These are phyloP conservation scores for Camillea tinctor DNA, from an alignment of 2,329 filamentous ascomycete genomes.

Conservation along the genomic window DNA sequence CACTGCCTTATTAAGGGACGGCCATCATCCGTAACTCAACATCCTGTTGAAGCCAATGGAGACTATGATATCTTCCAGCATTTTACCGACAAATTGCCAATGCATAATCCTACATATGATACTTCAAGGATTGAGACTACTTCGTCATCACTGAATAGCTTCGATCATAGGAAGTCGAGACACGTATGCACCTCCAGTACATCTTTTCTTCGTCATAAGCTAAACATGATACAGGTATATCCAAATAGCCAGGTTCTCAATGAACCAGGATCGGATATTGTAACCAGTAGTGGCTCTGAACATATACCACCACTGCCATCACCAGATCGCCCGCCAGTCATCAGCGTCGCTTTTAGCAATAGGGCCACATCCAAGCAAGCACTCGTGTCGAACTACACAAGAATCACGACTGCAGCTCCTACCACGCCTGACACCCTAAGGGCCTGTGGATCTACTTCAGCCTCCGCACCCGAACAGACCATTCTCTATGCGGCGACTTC, in stretches of 20 bases:
- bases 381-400: background rate
- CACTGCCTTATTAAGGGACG: background rate
- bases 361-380: constrained; percentile 1
- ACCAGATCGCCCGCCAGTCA: background rate
- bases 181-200: background rate
- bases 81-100: too few species aligned
- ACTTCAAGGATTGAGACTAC: too few species aligned
- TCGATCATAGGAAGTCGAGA: background rate
- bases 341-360: background rate
- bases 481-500: background rate
- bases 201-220: background rate
- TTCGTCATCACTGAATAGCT: too few species aligned
- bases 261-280: background rate
- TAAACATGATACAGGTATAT: background rate
- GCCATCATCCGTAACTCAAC: background rate
- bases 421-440: background rate
- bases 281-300: background rate
- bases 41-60: too few species aligned
- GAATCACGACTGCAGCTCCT: background rate
- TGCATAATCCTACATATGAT: too few species aligned
- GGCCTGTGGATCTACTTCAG: background rate
- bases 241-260: background rate
- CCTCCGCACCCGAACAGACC: background rate
- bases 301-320: background rate
- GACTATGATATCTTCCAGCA: too few species aligned